Percentiles rank a stretch among this genome's conserved stretches.
These are phyloP conservation scores for Pseudozyma sp. DNA, from an alignment of 1,284 basidiomycete genomes.

Conservation along the genomic window DNA sequence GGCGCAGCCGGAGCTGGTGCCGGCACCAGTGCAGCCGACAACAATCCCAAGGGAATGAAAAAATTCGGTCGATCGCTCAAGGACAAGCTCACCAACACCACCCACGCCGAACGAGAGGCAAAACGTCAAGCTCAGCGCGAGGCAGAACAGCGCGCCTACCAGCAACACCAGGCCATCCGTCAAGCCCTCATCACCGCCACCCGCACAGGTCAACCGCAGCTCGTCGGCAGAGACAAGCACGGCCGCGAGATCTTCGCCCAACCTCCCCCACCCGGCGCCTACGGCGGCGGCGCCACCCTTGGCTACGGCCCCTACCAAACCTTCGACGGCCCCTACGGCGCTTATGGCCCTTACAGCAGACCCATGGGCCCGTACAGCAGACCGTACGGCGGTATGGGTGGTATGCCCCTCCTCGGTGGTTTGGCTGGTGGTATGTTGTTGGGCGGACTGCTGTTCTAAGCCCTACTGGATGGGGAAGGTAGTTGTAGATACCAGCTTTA, in stretches of 20 bases:
- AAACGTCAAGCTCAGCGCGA: conserved; percentile 49
- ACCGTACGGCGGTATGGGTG: conserved; percentile 25
- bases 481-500: background rate
- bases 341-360: conserved; percentile 35
- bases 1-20: background rate
- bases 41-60: conserved; percentile 40
- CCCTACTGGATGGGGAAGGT: no score
- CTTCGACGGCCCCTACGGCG: conserved; percentile 35
- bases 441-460: conserved; percentile 49
- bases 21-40: background rate
- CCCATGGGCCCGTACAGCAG: conserved; percentile 43
- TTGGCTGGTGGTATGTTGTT: conserved; percentile 51
- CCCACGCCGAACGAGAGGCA: conserved; percentile 60
- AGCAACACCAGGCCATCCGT: conserved; percentile 44
- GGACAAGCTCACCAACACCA: conserved; percentile 65
- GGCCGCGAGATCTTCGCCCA: conserved; percentile 54
- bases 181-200: conserved; percentile 36
- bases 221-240: conserved; percentile 42
- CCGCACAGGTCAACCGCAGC: conserved; percentile 51
- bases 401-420: conserved; percentile 37
- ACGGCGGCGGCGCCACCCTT: conserved; percentile 36
- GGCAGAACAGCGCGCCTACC: conserved; percentile 51
- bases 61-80: conserved; percentile 64
- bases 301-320: conserved; percentile 52
- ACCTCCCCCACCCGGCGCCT: conserved; percentile 46